These are phyloP conservation scores for Echites panduratus DNA, from an alignment of 257 asterid genomes.

Conservation along the genomic window DNA sequence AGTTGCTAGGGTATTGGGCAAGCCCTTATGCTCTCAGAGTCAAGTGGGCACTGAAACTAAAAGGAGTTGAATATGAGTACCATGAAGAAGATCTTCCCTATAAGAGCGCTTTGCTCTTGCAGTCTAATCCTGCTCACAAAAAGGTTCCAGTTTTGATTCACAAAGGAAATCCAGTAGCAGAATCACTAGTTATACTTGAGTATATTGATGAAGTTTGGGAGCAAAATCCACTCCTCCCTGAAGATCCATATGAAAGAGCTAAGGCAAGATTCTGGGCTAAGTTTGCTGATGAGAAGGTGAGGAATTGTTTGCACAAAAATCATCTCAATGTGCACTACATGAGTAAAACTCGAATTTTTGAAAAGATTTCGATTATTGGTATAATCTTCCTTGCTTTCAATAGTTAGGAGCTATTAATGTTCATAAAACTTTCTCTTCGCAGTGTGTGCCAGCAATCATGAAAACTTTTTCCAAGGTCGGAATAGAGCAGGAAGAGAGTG, in stretches of 20 bases:
- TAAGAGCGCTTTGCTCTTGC: conserved; percentile 26
- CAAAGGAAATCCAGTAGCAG: conserved; percentile 20
- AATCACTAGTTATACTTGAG: conserved; percentile 27
- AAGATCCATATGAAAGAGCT: conserved; percentile 28
- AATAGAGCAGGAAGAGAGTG: conserved; percentile 24
- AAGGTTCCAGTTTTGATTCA: conserved; percentile 29
- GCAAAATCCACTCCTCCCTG: conserved; percentile 26
- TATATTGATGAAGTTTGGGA: conserved; percentile 30
- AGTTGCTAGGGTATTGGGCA: conserved; percentile 27
- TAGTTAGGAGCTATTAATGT: not conserved
- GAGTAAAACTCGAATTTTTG: too few species aligned
- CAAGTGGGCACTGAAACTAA: conserved; percentile 28
- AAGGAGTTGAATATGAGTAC: conserved; percentile 30
- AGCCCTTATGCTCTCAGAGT: conserved; percentile 29
- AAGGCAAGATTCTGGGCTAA: conserved; percentile 25
- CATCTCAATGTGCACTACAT: too few species aligned
- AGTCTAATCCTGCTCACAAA: conserved; percentile 26
- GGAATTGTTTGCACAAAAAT: not conserved
- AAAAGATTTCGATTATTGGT: not conserved
- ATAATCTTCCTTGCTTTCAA: not conserved
- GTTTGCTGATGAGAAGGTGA: conserved; percentile 22
- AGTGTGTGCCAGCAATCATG: conserved; percentile 24
- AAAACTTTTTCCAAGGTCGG: conserved; percentile 16
- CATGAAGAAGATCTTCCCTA: conserved; percentile 30
- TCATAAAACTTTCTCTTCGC: conserved; percentile 4